Conservation (phyloP, 108 stramenopile species). For the Epipyxis sp. region DNA sequence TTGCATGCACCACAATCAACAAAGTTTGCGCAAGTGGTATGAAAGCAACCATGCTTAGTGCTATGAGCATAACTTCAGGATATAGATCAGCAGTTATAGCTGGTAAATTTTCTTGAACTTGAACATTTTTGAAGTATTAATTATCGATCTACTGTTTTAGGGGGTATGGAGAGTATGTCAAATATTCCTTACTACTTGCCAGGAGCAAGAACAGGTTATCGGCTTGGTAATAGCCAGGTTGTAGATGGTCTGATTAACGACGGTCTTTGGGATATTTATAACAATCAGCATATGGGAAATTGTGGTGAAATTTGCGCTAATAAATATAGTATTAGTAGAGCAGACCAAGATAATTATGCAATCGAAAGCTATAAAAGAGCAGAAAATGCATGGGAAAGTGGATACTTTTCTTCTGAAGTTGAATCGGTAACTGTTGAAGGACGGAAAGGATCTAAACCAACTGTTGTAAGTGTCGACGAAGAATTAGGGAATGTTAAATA, state of each 20-base stretch:
- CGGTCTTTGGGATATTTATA: constrained; percentile 91
- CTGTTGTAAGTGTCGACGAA: constrained; percentile 68
- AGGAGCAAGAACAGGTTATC: constrained; percentile 54
- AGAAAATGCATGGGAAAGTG: constrained; percentile 61
- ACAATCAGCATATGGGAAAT: constrained; percentile 93
- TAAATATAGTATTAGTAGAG: constrained; percentile 66
- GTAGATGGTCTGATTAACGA: constrained; percentile 85
- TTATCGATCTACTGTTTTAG: too few relatives aligned
- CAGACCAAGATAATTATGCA: constrained; percentile 88
- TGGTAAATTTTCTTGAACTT: too few relatives aligned
- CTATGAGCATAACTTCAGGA: not conserved
- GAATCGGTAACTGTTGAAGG: constrained; percentile 55
- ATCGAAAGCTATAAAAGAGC: constrained; percentile 75
- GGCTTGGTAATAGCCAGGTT: constrained; percentile 58
- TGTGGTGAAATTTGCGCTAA: constrained; percentile 86
- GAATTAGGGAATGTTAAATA: constrained; percentile 71
- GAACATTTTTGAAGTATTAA: too few relatives aligned
- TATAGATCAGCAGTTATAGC: not conserved
- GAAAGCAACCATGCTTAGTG: constrained; percentile 61
- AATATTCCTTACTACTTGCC: constrained; percentile 89
- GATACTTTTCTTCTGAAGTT: constrained; percentile 72
- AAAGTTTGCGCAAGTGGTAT: constrained; percentile 96
- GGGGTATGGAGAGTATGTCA: constrained; percentile 95
- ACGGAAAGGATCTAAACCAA: constrained; percentile 53
- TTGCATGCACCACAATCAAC: constrained; percentile 70